Evolutionary conservation across 495 filamentous ascomycete species (phyloP).

Genomic region (Penicillium samsonianum): DNA sequence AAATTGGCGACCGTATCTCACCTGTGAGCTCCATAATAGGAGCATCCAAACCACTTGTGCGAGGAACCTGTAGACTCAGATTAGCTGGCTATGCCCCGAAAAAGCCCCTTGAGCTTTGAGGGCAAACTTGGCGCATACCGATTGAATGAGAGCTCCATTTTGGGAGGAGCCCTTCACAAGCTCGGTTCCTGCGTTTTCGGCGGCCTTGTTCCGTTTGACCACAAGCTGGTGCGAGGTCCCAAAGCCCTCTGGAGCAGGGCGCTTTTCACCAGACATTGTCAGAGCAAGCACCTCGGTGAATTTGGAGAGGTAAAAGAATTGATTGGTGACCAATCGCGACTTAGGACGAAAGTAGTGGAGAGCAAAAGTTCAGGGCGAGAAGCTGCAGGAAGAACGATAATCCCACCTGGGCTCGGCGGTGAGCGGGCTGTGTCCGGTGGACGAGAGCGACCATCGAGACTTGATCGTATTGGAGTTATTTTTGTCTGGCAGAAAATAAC

Average conservation of each 20-base stretch:
- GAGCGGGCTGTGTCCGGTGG: conserved; percentile 15
- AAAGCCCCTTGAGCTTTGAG: background rate
- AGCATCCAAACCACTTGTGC: conserved; percentile 84
- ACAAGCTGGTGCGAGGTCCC: conserved; percentile 73
- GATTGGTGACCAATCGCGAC: conserved; percentile 9
- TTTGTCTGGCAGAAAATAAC: background rate
- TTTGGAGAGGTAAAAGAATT: conserved; percentile 1
- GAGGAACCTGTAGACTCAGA: conserved; percentile 58
- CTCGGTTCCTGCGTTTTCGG: conserved; percentile 61
- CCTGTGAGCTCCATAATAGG: conserved; percentile 94
- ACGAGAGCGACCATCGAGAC: background rate
- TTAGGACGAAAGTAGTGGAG: conserved; percentile 12
- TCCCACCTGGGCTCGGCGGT: conserved; percentile 25
- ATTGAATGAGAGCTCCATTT: conserved; percentile 77
- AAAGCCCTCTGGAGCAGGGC: conserved; percentile 78
- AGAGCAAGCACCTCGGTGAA: background rate
- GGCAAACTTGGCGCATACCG: conserved; percentile 58
- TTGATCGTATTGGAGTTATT: background rate
- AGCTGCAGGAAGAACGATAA: conserved; percentile 37
- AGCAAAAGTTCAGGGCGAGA: conserved; percentile 26
- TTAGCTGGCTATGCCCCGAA: conserved; percentile 8
- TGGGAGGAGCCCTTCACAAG: conserved; percentile 65
- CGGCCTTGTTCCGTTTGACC: conserved; percentile 82
- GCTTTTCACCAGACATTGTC: conserved; percentile 85
- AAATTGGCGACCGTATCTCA: conserved; percentile 33